Evolutionary conservation across 2,329 filamentous ascomycete genomes (phyloP), one percentile per base, ranked within the genome.

Genomic region (Calonectria naviculata): DNA sequence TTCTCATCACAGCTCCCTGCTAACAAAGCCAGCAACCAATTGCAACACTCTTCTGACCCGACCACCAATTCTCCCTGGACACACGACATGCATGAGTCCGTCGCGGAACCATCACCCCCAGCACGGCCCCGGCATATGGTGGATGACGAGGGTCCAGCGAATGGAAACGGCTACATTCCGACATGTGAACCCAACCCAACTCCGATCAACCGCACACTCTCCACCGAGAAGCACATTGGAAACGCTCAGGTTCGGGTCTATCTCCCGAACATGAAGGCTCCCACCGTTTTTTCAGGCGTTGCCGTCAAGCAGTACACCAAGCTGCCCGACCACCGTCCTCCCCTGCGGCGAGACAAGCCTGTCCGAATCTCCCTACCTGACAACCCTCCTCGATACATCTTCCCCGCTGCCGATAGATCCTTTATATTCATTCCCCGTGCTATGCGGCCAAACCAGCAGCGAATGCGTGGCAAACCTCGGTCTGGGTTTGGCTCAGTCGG

Each of bases 351-450:
- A 78, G 97, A 99, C 85, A 99, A 98, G 82, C 97, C 97, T 9
- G 97, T 98, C 46, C 93, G 97, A 62, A 94, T 99, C 76, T 98
- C 95, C 10, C 87, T 99, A 47, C 96, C 97, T 2, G 89, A 93
- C 31, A 89, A 93, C 73, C 87, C 91, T 15, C 94, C 95, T 41
- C 91, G 94, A 73, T 98, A 98, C 83, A 95, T 98, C 71, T 98
- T 97, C 83, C 97, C 97, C 7, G 93, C 95, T 2, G 88, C 90
- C 56, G 95, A 98, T 78, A 89, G 97, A 74, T 98, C 97, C 0
- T 99, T 99, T 83, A 97, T 98, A 78, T 99, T 99, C 84, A 99
- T 99, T 71, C 97, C 97, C 15, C 90, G 97, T 75, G 96, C 96
- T 13, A 89, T 98, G 85, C 91, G 97, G 76, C 97, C 97, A 17